These are phyloP conservation scores for Ceratocystis diversiconidia DNA, from an alignment of 2,329 filamentous ascomycete species.

Conservation along the genomic window DNA sequence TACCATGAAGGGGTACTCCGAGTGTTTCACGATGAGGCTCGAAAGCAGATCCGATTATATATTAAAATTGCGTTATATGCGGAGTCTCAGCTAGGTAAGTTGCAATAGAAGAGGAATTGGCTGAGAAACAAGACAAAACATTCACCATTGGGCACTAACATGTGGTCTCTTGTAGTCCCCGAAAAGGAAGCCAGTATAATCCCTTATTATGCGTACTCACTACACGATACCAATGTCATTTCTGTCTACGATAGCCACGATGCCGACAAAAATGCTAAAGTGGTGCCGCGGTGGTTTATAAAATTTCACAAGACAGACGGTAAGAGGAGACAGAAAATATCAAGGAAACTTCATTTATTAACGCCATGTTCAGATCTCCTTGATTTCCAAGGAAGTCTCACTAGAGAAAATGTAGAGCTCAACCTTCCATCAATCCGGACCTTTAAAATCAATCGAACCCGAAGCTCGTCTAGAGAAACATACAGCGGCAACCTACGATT, in stretches of 20 bases:
- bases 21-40: constrained; percentile 5
- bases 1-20: background rate
- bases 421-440: constrained; percentile 10
- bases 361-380: background rate
- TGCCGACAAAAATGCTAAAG: background rate
- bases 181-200: constrained; percentile 3
- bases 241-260: background rate
- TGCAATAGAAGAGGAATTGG: background rate
- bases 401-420: constrained; percentile 9
- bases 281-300: constrained; percentile 2
- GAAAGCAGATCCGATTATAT: background rate
- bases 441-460: background rate
- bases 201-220: constrained; percentile 12
- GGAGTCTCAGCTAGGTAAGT: background rate
- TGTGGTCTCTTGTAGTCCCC: background rate
- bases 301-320: background rate
- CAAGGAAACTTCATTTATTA: background rate
- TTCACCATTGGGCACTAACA: background rate
- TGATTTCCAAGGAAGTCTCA: constrained; percentile 8
- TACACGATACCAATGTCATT: constrained; percentile 1
- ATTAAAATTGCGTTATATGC: background rate
- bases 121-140: background rate
- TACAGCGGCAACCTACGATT: constrained; percentile 9
- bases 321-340: background rate
- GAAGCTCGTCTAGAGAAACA: background rate